These are phyloP conservation scores for Kwoniella botswanensis DNA, from an alignment of 768 basidiomycete genomes.

Conservation along the genomic window DNA sequence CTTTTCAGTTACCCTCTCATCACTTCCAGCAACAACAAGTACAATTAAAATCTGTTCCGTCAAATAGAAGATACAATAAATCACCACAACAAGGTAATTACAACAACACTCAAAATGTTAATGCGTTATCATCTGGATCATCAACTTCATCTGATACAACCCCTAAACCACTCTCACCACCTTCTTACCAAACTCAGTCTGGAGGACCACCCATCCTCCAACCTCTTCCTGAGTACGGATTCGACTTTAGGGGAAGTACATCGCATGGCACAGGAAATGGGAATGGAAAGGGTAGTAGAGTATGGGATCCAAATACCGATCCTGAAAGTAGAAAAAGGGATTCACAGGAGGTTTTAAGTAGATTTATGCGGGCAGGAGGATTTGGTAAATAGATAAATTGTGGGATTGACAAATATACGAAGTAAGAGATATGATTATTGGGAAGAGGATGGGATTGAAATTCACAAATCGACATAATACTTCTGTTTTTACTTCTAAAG, in stretches of 20 bases:
- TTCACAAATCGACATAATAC: no score
- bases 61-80: not conserved
- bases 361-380: slow-evolving; percentile 68
- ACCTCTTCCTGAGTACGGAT: slow-evolving; percentile 22
- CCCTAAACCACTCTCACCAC: slow-evolving; percentile 19
- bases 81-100: slow-evolving; percentile 1
- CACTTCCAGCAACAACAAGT: not conserved
- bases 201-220: not conserved
- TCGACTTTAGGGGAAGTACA: slow-evolving; percentile 19
- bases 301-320: slow-evolving; percentile 84
- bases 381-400: slow-evolving; percentile 5
- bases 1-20: slow-evolving; percentile 18
- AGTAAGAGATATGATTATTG: no score
- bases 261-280: not conserved
- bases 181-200: slow-evolving; percentile 4
- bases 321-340: slow-evolving; percentile 84
- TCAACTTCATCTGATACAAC: slow-evolving; percentile 54
- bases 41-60: not conserved
- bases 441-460: no score
- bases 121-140: slow-evolving; percentile 1
- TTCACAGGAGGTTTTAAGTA: slow-evolving; percentile 82
- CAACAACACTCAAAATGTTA: not conserved
- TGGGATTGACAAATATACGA: no score
- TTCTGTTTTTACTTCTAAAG: no score
- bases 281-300: slow-evolving; percentile 56